Evolutionary conservation across 2,329 filamentous ascomycete species (phyloP).

Genomic region (Arthroderma uncinatum): DNA sequence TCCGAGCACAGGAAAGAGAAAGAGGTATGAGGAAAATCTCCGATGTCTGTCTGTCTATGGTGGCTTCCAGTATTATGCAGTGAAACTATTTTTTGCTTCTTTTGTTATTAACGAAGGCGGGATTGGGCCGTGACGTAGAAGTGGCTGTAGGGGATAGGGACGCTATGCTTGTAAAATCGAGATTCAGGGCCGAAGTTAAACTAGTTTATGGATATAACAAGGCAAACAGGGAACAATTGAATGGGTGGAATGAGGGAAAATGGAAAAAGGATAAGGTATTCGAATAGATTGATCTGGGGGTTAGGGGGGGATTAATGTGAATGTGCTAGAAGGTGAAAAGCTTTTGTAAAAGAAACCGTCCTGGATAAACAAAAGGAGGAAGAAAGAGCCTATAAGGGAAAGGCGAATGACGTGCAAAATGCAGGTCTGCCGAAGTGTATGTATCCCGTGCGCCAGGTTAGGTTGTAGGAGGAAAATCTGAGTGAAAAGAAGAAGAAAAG

Average conservation of each 20-base stretch:
- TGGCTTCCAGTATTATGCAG: neutral
- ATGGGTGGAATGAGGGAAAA: neutral
- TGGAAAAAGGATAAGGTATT: neutral
- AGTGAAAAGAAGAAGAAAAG: neutral
- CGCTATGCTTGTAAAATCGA: constrained; percentile 4
- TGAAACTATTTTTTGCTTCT: neutral
- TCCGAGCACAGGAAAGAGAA: neutral
- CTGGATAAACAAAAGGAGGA: neutral
- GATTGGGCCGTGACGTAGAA: neutral
- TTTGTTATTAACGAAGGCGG: neutral
- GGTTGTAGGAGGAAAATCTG: neutral
- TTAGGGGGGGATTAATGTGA: neutral
- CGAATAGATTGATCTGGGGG: neutral
- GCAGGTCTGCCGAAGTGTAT: neutral
- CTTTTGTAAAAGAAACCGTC: neutral
- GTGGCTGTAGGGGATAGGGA: neutral
- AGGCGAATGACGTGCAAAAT: neutral
- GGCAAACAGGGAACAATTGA: neutral
- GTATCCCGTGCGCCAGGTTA: neutral
- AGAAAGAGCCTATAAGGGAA: neutral
- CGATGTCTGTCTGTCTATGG: neutral
- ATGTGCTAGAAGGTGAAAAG: neutral
- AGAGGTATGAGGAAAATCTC: neutral
- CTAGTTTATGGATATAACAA: neutral
- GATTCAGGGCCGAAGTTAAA: neutral